Base-by-base conservation (phyloP, 2,329 filamentous ascomycete genomes). In the Plectosphaerella sp. region DNA sequence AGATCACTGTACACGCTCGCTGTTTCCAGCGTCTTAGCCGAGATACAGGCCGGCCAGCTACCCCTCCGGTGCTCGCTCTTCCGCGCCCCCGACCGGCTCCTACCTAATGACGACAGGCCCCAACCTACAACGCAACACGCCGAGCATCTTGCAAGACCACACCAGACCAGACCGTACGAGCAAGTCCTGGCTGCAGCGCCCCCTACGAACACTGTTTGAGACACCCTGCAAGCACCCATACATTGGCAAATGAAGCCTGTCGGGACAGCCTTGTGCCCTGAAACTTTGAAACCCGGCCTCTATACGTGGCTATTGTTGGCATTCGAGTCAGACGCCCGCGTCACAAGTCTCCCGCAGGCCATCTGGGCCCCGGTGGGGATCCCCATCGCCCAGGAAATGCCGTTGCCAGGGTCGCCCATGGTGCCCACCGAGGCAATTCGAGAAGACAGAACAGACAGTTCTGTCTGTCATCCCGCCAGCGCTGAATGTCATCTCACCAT, bases 21-120 rank as follows among this genome's bases (percentile, higher is more conserved):
- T 64, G 60, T 64, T 65, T 43, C 41, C 41, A 43, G 18, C 28
- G 63, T 67, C 64, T 68, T 66, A 71, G 67, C 67, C 69, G 70
- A 71, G 68, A 69, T 70, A 64, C 57, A 64, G 49, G 15, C 18
- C n/a, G 37, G 10, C n/a, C 10, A 12, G 41, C 18, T 33, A 10
- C 28, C 28, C 28, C 41, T 43, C 41, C 41, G 41, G 41, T 43
- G 8, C n/a, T 43, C n/a, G 41, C 41, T 20, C 41, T 20, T 43
- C 41, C 41, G 41, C 41, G n/a, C 41, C 11, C 41, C 41, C n/a
- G 18, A 18, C 16, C n/a, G 16, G 11, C 16, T 43, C n/a, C 16
- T 12, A 9, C 41, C 22, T 22, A 22, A 22, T 22, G 22, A 22
- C 22, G 22, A 22, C 22, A 22, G 22, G 22, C 22, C 22, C n/a